A percentile compares a stretch with the other conserved stretches of the same genome.
These are phyloP conservation scores for Bacidia rubella DNA, from an alignment of 495 filamentous ascomycete genomes.

Conservation along the genomic window DNA sequence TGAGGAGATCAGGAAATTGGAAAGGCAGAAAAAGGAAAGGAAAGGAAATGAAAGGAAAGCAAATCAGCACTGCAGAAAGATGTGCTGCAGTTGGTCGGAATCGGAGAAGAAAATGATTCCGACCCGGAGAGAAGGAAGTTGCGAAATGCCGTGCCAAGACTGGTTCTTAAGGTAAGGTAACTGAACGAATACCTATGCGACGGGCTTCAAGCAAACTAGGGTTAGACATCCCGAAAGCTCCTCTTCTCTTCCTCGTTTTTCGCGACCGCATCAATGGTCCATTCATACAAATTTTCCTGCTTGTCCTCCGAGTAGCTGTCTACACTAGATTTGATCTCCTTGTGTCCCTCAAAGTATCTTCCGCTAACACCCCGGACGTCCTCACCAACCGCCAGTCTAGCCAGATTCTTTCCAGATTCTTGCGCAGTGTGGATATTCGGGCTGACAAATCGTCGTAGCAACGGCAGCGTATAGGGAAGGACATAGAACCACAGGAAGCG, in stretches of 20 bases:
- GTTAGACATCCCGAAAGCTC: conserved; percentile 17
- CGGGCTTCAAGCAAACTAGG: too few species aligned
- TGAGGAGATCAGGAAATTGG: neutral
- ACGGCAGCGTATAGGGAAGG: conserved; percentile 24
- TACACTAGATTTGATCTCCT: conserved; percentile 25
- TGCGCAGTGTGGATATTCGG: conserved; percentile 25
- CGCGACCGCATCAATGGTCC: conserved; percentile 32
- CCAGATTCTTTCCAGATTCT: conserved; percentile 27
- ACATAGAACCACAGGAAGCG: conserved; percentile 23
- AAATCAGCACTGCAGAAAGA: too few species aligned
- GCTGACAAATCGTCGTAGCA: conserved; percentile 21
- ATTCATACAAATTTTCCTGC: conserved; percentile 36
- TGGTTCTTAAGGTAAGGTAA: too few species aligned
- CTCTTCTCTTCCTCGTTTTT: conserved; percentile 22
- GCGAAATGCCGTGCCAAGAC: neutral
- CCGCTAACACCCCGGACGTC: conserved; percentile 24
- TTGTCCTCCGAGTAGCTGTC: conserved; percentile 28
- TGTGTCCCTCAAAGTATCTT: conserved; percentile 27
- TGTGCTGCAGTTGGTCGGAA: neutral
- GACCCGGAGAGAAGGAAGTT: neutral
- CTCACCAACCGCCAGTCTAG: conserved; percentile 21
- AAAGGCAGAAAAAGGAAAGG: neutral
- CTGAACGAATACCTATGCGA: too few species aligned
- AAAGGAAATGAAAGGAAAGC: neutral
- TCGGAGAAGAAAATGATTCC: neutral